Evolutionary conservation across 805 yeast genomes (phyloP).

Genomic region (Candida methanosorbosa): DNA sequence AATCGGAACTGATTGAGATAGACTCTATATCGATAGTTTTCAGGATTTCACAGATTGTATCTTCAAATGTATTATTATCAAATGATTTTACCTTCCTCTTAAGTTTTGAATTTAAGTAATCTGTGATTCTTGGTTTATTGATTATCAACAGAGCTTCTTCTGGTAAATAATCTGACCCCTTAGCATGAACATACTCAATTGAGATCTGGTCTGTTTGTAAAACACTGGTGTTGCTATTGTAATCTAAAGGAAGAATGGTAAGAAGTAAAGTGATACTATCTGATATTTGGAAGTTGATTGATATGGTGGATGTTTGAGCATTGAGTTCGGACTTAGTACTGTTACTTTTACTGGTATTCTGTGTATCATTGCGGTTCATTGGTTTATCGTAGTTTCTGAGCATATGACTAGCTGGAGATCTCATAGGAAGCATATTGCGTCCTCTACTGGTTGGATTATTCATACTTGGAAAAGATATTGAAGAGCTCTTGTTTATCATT

Average conservation of each 20-base stretch:
- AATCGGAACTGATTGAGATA: conserved; percentile 20
- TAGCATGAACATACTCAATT: conserved; percentile 8
- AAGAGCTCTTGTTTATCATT: too few species aligned
- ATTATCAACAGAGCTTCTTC: conserved; percentile 12
- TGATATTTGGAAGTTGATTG: conserved; percentile 16
- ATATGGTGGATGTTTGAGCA: conserved; percentile 32
- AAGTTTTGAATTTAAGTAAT: neutral
- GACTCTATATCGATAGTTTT: conserved; percentile 12
- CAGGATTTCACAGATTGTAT: conserved; percentile 6
- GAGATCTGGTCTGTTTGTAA: conserved; percentile 27
- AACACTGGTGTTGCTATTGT: conserved; percentile 24
- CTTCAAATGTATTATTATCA: conserved; percentile 14
- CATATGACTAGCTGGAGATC: too few species aligned
- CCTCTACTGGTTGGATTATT: too few species aligned
- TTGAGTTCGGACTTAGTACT: conserved; percentile 23
- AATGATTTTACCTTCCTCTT: conserved; percentile 10
- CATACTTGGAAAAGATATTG: too few species aligned
- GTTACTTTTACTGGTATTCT: too few species aligned
- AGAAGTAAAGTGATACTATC: conserved; percentile 13
- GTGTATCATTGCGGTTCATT: too few species aligned
- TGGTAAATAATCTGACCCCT: neutral
- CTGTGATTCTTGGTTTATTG: conserved; percentile 11
- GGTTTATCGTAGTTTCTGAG: too few species aligned
- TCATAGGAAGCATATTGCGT: too few species aligned
- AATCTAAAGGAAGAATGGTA: conserved; percentile 36